Percentiles rank a stretch among this genome's conserved stretches.
Conservation (phyloP, 805 yeast genomes). For the Maudiozyma bulderi region DNA sequence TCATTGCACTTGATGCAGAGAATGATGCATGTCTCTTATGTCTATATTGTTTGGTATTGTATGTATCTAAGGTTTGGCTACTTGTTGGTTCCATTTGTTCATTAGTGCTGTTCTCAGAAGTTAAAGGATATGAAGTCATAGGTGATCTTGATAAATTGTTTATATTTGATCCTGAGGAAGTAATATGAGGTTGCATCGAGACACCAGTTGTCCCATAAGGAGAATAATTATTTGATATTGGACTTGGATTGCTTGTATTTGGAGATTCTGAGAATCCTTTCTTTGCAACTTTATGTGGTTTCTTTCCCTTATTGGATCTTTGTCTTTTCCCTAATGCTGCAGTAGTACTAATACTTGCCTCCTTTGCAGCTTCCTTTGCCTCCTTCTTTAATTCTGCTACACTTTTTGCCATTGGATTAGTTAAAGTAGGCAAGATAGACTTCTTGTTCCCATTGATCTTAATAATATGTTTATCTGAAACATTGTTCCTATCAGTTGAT, state of each 20-base stretch:
- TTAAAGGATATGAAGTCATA: neutral
- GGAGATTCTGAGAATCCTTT: neutral
- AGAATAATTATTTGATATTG: neutral
- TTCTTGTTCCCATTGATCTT: slow-evolving; percentile 33
- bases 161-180: neutral
- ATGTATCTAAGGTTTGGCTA: neutral
- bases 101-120: neutral
- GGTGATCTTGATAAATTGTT: neutral
- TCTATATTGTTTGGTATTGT: slow-evolving; percentile 11
- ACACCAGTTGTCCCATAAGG: neutral
- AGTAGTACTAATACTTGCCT: neutral
- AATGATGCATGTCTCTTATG: slow-evolving; percentile 35
- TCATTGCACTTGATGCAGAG: slow-evolving; percentile 33
- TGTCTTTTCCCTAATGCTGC: neutral
- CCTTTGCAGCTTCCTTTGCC: slow-evolving; percentile 13
- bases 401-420: slow-evolving; percentile 22
- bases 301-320: neutral
- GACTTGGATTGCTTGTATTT: neutral
- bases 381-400: slow-evolving; percentile 27
- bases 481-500: slow-evolving; percentile 4
- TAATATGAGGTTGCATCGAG: neutral
- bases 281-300: neutral
- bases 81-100: neutral
- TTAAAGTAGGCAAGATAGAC: slow-evolving; percentile 29
- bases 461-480: slow-evolving; percentile 27